Evolutionary conservation across 768 basidiomycete genomes (phyloP).

Genomic region (Rhodotorula diobovata): DNA sequence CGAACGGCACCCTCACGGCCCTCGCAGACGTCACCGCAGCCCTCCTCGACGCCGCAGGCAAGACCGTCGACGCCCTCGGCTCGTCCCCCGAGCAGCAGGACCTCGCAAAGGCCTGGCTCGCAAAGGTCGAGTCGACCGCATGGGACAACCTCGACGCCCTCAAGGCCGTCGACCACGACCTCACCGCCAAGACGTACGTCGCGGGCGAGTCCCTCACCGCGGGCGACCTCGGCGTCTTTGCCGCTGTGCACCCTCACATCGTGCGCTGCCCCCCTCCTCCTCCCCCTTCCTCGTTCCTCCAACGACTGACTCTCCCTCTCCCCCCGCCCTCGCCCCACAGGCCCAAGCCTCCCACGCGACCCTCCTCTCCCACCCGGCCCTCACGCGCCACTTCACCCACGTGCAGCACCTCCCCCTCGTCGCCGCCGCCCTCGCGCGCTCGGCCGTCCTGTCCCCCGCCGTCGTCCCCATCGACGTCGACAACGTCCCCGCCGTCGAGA

Average conservation of each 20-base stretch:
- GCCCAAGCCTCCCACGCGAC: slow-evolving; percentile 65
- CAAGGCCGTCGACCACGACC: slow-evolving; percentile 66
- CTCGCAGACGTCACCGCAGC: slow-evolving; percentile 27
- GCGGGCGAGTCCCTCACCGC: slow-evolving; percentile 78
- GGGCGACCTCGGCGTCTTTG: slow-evolving; percentile 87
- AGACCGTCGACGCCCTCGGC: slow-evolving; percentile 40
- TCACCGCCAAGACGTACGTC: slow-evolving; percentile 75
- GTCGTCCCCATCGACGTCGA: slow-evolving; percentile 68
- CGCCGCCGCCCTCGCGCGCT: slow-evolving; percentile 54
- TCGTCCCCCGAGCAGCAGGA: slow-evolving; percentile 46
- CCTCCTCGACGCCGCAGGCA: slow-evolving; percentile 37
- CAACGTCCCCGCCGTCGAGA: slow-evolving; percentile 66
- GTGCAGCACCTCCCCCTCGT: slow-evolving; percentile 70
- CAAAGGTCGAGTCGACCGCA: slow-evolving; percentile 52
- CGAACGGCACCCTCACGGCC: slow-evolving; percentile 1
- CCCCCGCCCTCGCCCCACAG: slow-evolving; percentile 52
- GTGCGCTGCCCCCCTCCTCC: slow-evolving; percentile 50
- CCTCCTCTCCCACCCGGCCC: slow-evolving; percentile 70
- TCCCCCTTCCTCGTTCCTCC: background rate
- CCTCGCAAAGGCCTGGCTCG: slow-evolving; percentile 65
- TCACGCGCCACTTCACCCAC: slow-evolving; percentile 93
- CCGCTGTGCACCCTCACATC: slow-evolving; percentile 72
- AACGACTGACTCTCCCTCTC: background rate
- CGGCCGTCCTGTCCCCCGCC: slow-evolving; percentile 45
- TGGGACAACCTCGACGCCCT: slow-evolving; percentile 43